These are phyloP conservation scores for Teunomyces barrocoloradensis DNA, from an alignment of 805 yeast species.

Conservation along the genomic window DNA sequence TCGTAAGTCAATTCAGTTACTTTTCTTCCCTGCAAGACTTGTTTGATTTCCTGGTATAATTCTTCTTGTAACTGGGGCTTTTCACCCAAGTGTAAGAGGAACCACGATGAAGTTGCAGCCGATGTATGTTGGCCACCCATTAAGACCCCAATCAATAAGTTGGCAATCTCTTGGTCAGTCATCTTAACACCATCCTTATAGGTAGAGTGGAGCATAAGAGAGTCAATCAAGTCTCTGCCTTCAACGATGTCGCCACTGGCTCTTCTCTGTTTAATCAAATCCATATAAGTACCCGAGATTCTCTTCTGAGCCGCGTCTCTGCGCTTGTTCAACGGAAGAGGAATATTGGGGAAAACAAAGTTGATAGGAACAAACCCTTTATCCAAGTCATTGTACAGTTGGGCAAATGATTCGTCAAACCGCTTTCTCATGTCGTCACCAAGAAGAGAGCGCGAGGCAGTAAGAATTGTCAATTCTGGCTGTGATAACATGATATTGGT, in stretches of 20 bases:
- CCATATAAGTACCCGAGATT: constrained; percentile 77
- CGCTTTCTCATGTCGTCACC: constrained; percentile 88
- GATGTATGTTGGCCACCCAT: constrained; percentile 99
- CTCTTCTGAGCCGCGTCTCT: constrained; percentile 85
- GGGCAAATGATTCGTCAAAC: constrained; percentile 80
- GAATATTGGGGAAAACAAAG: constrained; percentile 91
- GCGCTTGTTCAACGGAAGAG: constrained; percentile 74
- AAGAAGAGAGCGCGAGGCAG: constrained; percentile 86
- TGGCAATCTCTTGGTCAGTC: constrained; percentile 94
- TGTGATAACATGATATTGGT: constrained; percentile 75
- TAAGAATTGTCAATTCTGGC: constrained; percentile 92
- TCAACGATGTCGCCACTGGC: constrained; percentile 64
- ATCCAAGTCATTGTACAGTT: constrained; percentile 83
- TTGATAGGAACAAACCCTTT: constrained; percentile 95
- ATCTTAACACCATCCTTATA: constrained; percentile 90
- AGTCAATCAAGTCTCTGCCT: constrained; percentile 78
- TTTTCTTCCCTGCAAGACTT: constrained; percentile 49
- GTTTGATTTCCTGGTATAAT: constrained; percentile 68
- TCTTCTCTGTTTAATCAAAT: constrained; percentile 72
- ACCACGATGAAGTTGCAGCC: constrained; percentile 95
- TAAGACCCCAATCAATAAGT: constrained; percentile 86
- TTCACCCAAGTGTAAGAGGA: constrained; percentile 83
- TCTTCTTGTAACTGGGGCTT: constrained; percentile 81
- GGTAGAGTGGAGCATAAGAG: constrained; percentile 73
- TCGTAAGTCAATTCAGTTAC: constrained; percentile 70